phyloP scores from a whole-genome alignment of 176 grass and related monocot genomes.

The Areca catechu region DNA sequence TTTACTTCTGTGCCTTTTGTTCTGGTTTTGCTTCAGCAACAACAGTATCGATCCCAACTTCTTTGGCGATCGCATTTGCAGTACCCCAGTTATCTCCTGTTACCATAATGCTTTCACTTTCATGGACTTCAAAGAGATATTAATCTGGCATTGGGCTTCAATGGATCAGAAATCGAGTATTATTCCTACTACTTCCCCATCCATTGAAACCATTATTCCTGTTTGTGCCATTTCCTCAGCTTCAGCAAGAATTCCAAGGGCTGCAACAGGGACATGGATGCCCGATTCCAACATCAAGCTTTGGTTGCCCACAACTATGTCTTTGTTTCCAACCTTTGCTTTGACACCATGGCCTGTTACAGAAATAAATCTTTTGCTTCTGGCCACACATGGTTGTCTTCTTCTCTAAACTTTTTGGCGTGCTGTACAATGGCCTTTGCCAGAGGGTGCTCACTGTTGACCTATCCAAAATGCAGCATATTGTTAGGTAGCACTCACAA shows the following conservation, averaged over 20 bases:
- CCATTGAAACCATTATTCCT: conserved; percentile 62
- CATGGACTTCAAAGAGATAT: conserved; percentile 76
- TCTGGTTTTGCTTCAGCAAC: conserved; percentile 85
- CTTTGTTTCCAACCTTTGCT: conserved; percentile 36
- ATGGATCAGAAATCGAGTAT: conserved; percentile 79
- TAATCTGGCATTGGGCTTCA: conserved; percentile 62
- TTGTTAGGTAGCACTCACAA: no score
- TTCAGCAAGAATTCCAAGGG: conserved; percentile 58
- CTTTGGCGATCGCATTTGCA: conserved; percentile 69
- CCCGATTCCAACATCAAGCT: conserved; percentile 57
- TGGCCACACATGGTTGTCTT: conserved; percentile 50
- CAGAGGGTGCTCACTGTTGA: conserved; percentile 90
- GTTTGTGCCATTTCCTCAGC: conserved; percentile 65
- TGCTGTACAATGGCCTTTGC: conserved; percentile 72
- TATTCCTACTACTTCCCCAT: conserved; percentile 55
- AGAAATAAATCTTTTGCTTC: conserved; percentile 64
- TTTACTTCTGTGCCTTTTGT: conserved; percentile 73
- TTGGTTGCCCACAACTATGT: conserved; percentile 67
- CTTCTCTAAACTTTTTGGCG: conserved; percentile 48
- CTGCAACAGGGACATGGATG: conserved; percentile 49
- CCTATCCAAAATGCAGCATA: conserved; percentile 25
- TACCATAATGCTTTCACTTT: conserved; percentile 88
- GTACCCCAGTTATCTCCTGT: conserved; percentile 97
- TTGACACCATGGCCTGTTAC: conserved; percentile 74
- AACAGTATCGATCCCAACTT: conserved; percentile 68